Base-by-base conservation (phyloP, 2,329 filamentous ascomycete species). In the Trichoderma sp. region DNA sequence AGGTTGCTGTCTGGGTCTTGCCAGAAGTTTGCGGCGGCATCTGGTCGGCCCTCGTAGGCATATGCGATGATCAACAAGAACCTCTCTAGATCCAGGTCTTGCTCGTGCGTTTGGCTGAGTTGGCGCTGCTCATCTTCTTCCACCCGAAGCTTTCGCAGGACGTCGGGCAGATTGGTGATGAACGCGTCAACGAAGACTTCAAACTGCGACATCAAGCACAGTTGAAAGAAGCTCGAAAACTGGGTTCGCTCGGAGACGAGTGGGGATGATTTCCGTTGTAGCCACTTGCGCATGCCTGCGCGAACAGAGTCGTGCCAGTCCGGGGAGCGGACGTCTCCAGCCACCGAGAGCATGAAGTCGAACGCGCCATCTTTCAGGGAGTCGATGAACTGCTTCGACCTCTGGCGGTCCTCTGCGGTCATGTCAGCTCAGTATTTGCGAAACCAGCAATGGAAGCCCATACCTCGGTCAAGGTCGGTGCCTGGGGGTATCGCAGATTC, bases 21-120 rank as follows among this genome's bases (percentile, higher is more conserved):
- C 95, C 95, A 99, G 71, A 98, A 98, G 52, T 89, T 90, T 72
- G 91, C 87, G 10, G 93, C 92, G 28, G 92, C 90, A 59, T 97
- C 92, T 17, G 90, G 86, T 43, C 93, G 89, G 34, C 90, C 88
- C 72, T 98, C 92, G 73, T 94, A 99, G 5, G 93, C 87, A 73
- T 95, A 97, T 4, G 95, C 90, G 67, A 98, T 94, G 67, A 98
- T 89, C 68, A 98, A 85, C 63, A 99, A 83, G 75, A 99, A 97
- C 28, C 93, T 85, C 77, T 99, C 95, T 3, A 99, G 81, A 75
- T 93, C 87, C 34, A 90, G 80, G 67, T 90, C 87, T 70, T 89
- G 87, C 70, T 89, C 86, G 68, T 88, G 86, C 10, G 80, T 78
- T 70, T 87, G 85, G 72, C 85, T 88, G 30, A 88, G 80, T 73